Evolutionary conservation across 108 stramenopile genomes (phyloP), one percentile per base, ranked within the genome.

Genomic region (Skeletonema marinoi): DNA sequence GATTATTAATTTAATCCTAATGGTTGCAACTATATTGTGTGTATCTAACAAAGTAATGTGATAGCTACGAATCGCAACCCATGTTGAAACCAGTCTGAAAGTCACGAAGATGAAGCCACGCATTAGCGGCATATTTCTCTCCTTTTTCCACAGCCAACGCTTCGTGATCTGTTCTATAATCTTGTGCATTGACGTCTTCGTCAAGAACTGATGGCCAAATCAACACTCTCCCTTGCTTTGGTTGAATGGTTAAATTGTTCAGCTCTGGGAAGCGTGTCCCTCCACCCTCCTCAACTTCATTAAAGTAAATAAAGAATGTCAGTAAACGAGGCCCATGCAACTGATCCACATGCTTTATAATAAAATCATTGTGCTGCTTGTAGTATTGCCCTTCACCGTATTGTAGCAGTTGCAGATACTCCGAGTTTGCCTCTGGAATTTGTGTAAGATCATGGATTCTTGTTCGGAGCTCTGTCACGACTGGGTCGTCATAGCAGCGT

Each of bases 381-480:
- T 97, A 96, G 66, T 85, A 86, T 74, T 93, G 88, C 33, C 85
- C 85, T 16, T 65, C 80, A 30, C 74, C 46, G 70, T 96, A 96
- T 17, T 85, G 68, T 60, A 96, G 74, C 14, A 96, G 58, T 68
- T 96, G 95, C 61, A 96, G 85, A 54, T 75, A 80, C 69, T 96
- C 95, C 65, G 79, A 89, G 77, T 96, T 88, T 32, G 61, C 70
- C 21, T 75, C 58, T 21, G 87, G 86, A 69, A 90, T 77, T 13
- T 75, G 44, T 42, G 86, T 87, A 4, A 86, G 70, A 13, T 72
- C 41, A 73, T 85, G 74, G 61, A 97, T 95, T 30, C 82, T 32
- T 65, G 48, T 41, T 82, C 56, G 42, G 64, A 65, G 71, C 94
- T 95, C 97, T 93, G 50, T 30, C 59, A 35, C 66, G 21, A 67